Base-by-base conservation (phyloP, 257 asterid genomes). In the Petunia axillaris region DNA sequence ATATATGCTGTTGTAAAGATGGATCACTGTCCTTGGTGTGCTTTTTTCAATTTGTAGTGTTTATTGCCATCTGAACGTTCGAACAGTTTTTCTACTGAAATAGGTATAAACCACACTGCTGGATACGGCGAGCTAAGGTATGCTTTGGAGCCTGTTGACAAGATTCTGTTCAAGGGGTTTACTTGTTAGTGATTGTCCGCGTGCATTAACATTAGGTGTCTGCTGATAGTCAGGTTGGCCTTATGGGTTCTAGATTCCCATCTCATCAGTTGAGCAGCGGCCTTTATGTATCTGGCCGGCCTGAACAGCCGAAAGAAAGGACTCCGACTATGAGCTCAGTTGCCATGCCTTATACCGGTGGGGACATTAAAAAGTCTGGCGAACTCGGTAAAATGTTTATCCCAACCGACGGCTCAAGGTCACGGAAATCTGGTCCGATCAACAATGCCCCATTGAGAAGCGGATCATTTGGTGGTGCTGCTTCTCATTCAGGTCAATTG, bases 311-410 rank as follows among this genome's bases (percentile, higher is more conserved):
- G 0, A 92, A 94, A 87, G 97, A 92, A 81, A 87, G 89, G 77
- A 39, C 86, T 4, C 93, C 96, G 9, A 91, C 97, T 37, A 89
- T 90, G 93, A 89, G 97, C 85, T 91, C 98, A 1, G 97, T 83
- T 53, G 94, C 98, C 73, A 85, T 90, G 92, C 98, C 98, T 54
- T 94, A 94, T 87, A 94, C 98, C 6, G 98, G 98, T 25, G 98
- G 98, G 65, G 98, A 94, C 84, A 92, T 91, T 48, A 94, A 94
- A 85, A 94, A 85, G 84, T 94, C 98, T 1, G 98, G 98, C 38
- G 98, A 94, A 87, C 97, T 94, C 1, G 97, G 98, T 6, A 94
- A 94, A 85, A 94, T 94, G 98, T 94, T 94, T 64, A 90, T 90
- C 80, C 97, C 98, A n/a, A 88, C 84, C 5, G 98, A 89, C 63